Evolutionary conservation across 2,329 filamentous ascomycete species (phyloP).

Genomic region (Neofusicoccum parvum): DNA sequence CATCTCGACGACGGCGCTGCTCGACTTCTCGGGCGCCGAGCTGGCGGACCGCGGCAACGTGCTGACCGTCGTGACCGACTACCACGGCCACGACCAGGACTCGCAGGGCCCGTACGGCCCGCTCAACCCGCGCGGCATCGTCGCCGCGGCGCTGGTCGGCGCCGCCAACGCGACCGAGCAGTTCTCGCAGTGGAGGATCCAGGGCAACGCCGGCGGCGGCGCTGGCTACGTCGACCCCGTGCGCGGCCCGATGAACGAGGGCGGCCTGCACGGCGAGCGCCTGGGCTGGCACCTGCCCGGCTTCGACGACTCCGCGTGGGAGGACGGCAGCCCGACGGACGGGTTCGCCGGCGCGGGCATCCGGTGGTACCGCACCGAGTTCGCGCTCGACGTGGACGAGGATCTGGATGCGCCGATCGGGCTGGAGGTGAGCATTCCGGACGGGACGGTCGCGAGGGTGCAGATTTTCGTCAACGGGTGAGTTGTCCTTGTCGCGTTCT

Average conservation of each 20-base stretch:
- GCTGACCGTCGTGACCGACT: conserved; percentile 61
- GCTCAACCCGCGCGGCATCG: conserved; percentile 55
- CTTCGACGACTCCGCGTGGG: conserved; percentile 54
- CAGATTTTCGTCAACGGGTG: conserved; percentile 64
- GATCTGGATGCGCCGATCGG: conserved; percentile 60
- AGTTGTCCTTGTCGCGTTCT: background rate
- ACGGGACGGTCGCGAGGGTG: conserved; percentile 49
- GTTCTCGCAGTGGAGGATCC: conserved; percentile 55
- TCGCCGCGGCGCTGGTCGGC: conserved; percentile 54
- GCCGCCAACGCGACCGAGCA: conserved; percentile 5
- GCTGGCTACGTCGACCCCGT: conserved; percentile 52
- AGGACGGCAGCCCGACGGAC: conserved; percentile 36
- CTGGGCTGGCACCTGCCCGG: conserved; percentile 62
- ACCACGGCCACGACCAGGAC: conserved; percentile 63
- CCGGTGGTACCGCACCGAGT: conserved; percentile 57
- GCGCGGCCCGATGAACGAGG: conserved; percentile 59
- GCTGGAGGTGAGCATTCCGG: conserved; percentile 52
- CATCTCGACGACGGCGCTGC: conserved; percentile 40
- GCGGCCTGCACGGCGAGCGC: conserved; percentile 60
- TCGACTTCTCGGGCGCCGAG: conserved; percentile 57
- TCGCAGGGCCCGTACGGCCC: conserved; percentile 50
- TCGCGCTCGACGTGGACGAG: conserved; percentile 54
- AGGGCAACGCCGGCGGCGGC: conserved; percentile 59
- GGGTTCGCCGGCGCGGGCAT: conserved; percentile 55
- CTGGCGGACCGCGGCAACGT: conserved; percentile 45